A percentile compares a stretch with the other conserved stretches of the same genome.
phyloP scores from a whole-genome alignment of 768 basidiomycete genomes.

The Tricholoma sp. region DNA sequence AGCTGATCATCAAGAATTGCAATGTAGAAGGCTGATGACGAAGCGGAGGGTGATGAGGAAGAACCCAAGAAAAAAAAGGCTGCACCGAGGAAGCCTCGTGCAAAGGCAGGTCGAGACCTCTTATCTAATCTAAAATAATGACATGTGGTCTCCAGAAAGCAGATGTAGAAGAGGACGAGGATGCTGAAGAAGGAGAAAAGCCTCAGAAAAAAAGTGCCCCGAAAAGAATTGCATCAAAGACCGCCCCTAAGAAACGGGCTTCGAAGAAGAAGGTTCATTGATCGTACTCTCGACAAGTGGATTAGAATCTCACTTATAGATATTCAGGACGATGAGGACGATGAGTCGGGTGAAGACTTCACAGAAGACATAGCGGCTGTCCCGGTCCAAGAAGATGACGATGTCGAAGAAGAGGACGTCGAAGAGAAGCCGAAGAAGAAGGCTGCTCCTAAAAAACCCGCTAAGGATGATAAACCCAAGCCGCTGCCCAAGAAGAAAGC shows the following conservation, averaged over 20 bases:
- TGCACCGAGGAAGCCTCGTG: constrained; percentile 27
- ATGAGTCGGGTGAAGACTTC: constrained; percentile 42
- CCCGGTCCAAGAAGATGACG: constrained; percentile 30
- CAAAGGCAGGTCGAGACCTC: constrained; percentile 17
- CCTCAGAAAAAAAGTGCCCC: constrained; percentile 43
- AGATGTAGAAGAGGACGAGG: constrained; percentile 23
- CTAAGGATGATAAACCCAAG: constrained; percentile 29
- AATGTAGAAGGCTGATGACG: constrained; percentile 17
- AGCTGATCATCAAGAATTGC: not conserved
- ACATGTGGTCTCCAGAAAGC: constrained; percentile 15
- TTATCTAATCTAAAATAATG: not conserved
- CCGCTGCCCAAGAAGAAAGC: constrained; percentile 23
- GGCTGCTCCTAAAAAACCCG: constrained; percentile 30
- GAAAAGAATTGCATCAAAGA: constrained; percentile 28
- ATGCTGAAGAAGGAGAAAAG: constrained; percentile 23
- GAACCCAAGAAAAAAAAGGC: constrained; percentile 55
- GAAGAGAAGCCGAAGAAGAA: constrained; percentile 42
- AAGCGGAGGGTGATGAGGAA: constrained; percentile 34
- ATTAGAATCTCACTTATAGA: not conserved
- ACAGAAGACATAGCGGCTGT: constrained; percentile 35
- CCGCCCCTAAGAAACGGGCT: too few relatives aligned
- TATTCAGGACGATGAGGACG: constrained; percentile 24
- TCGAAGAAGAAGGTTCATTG: constrained; percentile 17
- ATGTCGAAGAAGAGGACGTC: constrained; percentile 33
- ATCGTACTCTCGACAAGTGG: constrained; percentile 1